Base-by-base conservation (phyloP, 148 eudicot genomes). In the Camellia lanceoleosa region DNA sequence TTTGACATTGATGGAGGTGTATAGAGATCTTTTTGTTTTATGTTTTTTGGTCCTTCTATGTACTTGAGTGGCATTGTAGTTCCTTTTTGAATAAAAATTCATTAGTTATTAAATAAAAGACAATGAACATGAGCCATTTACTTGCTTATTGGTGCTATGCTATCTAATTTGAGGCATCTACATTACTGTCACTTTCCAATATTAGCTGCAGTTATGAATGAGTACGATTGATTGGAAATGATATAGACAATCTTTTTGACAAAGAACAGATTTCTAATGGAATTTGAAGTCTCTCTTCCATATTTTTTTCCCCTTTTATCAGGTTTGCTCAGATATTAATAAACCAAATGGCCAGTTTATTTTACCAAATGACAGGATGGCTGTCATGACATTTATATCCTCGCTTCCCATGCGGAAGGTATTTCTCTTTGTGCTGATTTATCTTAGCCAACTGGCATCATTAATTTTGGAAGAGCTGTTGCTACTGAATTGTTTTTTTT, bases 321-420 rank as follows among this genome's bases (percentile, higher is more conserved):
- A 96, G 99, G 92, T 96, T 77, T 93, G 97, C 82, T 96, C 99
- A 64, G 99, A 96, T 82, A 96, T 96, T 80, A 96, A 96, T 84
- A 96, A 96, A 79, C 99, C 99, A 87, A 96, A 96, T 84, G 99
- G 99, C 73, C 97, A 96, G 80, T 96, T 88, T 83, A 87, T 93
- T 75, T 87, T 96, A 82, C 95, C 97, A 78, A 96, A 92, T 87
- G 89, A 96, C 69, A 83, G 92, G 69, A 87, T 73, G 76, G 99
- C 99, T 83, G 92, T 96, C 70, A 85, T 96, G 92, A 92, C 95
- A 74, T 96, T 96, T 84, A 92, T 96, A 84, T 92, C 95, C 38
- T 91, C 99, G 46, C 95, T 96, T 77, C 99, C 99, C 60, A 90
- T 93, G 83, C 82, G 99, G 71, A 96, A 96, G 99, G 99, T 96